Conservation (phyloP, 2,329 filamentous ascomycete genomes). For the Pleurostoma richardsiae region DNA sequence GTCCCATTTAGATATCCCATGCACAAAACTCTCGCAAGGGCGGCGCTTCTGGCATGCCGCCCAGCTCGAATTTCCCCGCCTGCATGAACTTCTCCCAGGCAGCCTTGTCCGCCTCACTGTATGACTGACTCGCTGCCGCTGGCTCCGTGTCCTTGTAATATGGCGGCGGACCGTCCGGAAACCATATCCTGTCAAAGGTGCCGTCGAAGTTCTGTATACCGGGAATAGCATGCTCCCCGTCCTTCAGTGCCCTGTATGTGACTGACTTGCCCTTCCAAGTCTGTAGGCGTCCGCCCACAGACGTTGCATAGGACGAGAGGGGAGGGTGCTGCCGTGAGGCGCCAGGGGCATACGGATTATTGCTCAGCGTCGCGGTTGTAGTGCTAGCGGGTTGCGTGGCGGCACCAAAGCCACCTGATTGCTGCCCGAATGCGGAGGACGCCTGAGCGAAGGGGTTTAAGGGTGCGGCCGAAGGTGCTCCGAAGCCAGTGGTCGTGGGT, state of each 20-base stretch:
- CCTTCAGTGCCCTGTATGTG: slow-evolving; percentile 26
- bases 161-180: slow-evolving; percentile 62
- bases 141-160: slow-evolving; percentile 61
- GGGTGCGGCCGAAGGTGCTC: background rate
- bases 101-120: slow-evolving; percentile 16
- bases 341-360: slow-evolving; percentile 15
- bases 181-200: slow-evolving; percentile 63
- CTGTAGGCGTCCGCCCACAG: slow-evolving; percentile 14
- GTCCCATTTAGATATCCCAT: slow-evolving; percentile 61
- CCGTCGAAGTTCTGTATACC: slow-evolving; percentile 47
- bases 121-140: slow-evolving; percentile 43
- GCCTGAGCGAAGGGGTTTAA: background rate
- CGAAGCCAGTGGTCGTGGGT: slow-evolving; percentile 1
- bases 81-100: slow-evolving; percentile 50
- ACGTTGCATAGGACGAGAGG: slow-evolving; percentile 18
- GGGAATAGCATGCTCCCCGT: slow-evolving; percentile 21
- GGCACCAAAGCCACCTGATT: background rate
- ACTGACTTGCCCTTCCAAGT: slow-evolving; percentile 25
- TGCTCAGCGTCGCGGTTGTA: background rate
- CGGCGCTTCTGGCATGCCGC: slow-evolving; percentile 70
- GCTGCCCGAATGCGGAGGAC: background rate
- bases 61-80: slow-evolving; percentile 64
- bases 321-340: slow-evolving; percentile 22
- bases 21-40: slow-evolving; percentile 71
- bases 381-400: background rate